A percentile compares a stretch with the other conserved stretches of the same genome.
phyloP scores from a whole-genome alignment of 768 basidiomycete species.

The Mycena sanguinolenta region DNA sequence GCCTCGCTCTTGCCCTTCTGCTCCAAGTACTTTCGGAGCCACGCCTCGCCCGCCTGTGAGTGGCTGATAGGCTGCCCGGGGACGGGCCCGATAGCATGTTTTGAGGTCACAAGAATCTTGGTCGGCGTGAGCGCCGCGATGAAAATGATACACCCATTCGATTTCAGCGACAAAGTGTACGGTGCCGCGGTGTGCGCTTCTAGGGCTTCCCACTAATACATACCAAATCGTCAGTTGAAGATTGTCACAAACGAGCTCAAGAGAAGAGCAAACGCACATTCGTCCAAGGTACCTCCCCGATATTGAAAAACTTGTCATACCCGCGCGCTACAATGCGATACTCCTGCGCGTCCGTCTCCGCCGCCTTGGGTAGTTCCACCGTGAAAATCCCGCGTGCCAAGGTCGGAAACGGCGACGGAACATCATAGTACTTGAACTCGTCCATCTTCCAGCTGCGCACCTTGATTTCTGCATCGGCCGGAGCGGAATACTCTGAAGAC shows the following conservation, averaged over 20 bases:
- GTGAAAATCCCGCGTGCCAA: slow-evolving; percentile 95
- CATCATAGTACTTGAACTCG: slow-evolving; percentile 93
- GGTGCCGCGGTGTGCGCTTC: slow-evolving; percentile 78
- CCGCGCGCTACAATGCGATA: slow-evolving; percentile 87
- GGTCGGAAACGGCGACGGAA: slow-evolving; percentile 93
- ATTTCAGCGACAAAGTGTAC: slow-evolving; percentile 91
- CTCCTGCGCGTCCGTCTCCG: slow-evolving; percentile 46
- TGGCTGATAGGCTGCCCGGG: slow-evolving; percentile 67
- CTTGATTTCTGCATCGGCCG: slow-evolving; percentile 65
- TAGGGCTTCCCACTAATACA: slow-evolving; percentile 78
- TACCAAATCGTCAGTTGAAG: slow-evolving; percentile 8
- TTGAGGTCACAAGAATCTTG: slow-evolving; percentile 89
- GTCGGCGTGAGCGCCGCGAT: slow-evolving; percentile 84
- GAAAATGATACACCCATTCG: slow-evolving; percentile 98
- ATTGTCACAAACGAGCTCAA: background rate
- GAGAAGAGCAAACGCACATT: slow-evolving; percentile 60
- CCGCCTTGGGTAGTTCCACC: slow-evolving; percentile 48
- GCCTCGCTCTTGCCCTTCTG: slow-evolving; percentile 74
- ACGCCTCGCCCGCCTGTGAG: slow-evolving; percentile 85
- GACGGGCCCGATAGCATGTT: slow-evolving; percentile 85
- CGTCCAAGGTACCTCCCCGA: slow-evolving; percentile 96
- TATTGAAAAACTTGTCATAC: slow-evolving; percentile 99
- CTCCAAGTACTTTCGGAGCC: slow-evolving; percentile 81
- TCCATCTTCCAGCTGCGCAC: slow-evolving; percentile 97
- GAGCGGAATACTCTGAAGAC: slow-evolving; percentile 67